Evolutionary conservation across 495 filamentous ascomycete species (phyloP), one percentile per base, ranked within the genome.

Genomic region (Penicillium coffeae): DNA sequence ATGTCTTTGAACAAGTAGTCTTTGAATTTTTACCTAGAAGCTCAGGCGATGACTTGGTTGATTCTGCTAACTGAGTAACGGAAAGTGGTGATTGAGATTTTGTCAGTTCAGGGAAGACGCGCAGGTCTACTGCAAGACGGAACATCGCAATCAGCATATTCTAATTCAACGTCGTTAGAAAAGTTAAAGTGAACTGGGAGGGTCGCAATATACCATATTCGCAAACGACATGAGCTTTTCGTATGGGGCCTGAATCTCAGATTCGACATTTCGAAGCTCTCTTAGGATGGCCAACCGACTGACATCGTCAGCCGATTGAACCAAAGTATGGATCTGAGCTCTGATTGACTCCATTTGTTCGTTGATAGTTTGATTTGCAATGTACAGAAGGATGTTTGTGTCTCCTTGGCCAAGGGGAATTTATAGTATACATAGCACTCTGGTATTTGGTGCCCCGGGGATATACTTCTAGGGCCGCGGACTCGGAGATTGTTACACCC

Each of bases 111-210:
- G 57, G 47, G 37, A 78, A 73, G 0, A 77, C 19, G 4, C 56
- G 56, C 8, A 72, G 39, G 18, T 77, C 68, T 9, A 63, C 49
- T 0, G 61, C 64, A 12, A 73, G 32, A 37, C 65, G 62, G 15
- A 66, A 38, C 18, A 55, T 50, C 3, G 55, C 51, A 25, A 53
- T 43, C 4, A 52, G 43, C 3, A 66, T 13, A n/a, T 45, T 47
- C 66, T 69, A 15, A 8, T n/a, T 15, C 21, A n/a, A n/a, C 39
- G 30, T 21, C 6, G 16, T 40, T 7, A 44, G 25, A n/a, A n/a
- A n/a, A n/a, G n/a, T n/a, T n/a, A n/a, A n/a, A n/a, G n/a, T n/a
- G n/a, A n/a, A n/a, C n/a, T n/a, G n/a, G n/a, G n/a, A n/a, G 4
- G 2, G 14, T 19, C 0, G 14, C 1, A 47, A 13, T 2, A 0